These are phyloP conservation scores for Macrophomina phaseolina DNA, from an alignment of 2,329 filamentous ascomycete genomes.

Conservation along the genomic window DNA sequence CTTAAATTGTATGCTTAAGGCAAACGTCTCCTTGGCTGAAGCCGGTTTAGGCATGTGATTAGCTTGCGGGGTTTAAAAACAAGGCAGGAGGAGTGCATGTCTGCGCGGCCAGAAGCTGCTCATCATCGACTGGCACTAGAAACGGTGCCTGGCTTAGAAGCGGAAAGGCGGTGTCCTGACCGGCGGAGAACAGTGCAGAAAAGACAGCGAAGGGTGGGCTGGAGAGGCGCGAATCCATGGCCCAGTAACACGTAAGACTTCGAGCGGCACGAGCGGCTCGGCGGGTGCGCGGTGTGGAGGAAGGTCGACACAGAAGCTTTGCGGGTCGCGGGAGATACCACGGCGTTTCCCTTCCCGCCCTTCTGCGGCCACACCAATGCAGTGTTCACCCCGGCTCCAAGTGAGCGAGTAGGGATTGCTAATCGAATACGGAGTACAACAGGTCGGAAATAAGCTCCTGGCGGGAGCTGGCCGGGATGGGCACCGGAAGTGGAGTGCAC, in stretches of 20 bases:
- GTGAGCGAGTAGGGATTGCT: background rate
- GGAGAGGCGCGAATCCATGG: too few species aligned
- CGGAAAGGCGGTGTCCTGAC: too few species aligned
- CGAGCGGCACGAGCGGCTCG: background rate
- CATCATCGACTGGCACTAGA: too few species aligned
- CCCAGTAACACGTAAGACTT: background rate
- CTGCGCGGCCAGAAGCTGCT: too few species aligned
- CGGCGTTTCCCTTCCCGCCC: background rate
- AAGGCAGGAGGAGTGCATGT: too few species aligned
- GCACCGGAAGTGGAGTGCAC: background rate
- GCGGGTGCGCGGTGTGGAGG: background rate
- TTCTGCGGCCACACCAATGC: background rate
- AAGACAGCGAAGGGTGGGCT: too few species aligned
- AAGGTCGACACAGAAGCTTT: background rate
- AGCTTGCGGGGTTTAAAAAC: background rate
- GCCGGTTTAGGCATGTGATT: background rate
- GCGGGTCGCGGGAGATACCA: background rate
- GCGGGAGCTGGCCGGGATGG: background rate
- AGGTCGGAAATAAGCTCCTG: background rate
- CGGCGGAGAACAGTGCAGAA: too few species aligned
- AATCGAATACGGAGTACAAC: background rate
- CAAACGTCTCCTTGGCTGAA: background rate
- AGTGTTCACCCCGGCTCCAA: too few species aligned
- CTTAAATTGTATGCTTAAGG: constrained; percentile 6
- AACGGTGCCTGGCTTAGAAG: too few species aligned